phyloP scores from a whole-genome alignment of 2,329 filamentous ascomycete genomes.

The Monilinia laxa region DNA sequence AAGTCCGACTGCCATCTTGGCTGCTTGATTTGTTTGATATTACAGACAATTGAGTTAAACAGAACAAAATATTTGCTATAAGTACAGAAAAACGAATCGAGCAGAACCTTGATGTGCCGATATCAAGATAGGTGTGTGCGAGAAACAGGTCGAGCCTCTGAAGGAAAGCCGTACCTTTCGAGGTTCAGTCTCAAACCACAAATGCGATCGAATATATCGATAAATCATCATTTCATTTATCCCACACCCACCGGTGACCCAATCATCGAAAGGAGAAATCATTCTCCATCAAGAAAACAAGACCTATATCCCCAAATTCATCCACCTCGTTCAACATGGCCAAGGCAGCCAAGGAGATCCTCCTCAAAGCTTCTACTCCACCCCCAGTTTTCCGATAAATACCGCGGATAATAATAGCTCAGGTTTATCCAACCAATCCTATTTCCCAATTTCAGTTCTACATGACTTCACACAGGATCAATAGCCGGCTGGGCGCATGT shows the following conservation, averaged over 20 bases:
- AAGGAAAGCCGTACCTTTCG: background rate
- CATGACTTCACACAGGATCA: background rate
- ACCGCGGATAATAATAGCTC: background rate
- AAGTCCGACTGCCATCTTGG: conserved; percentile 9
- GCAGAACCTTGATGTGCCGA: background rate
- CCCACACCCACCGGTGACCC: too few relatives aligned
- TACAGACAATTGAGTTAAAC: background rate
- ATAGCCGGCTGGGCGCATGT: conserved; percentile 3
- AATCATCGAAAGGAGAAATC: background rate
- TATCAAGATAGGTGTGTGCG: background rate
- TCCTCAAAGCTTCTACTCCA: conserved; percentile 3
- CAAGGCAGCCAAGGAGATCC: background rate
- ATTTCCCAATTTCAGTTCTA: background rate
- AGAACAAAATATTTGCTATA: background rate
- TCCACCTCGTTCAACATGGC: background rate
- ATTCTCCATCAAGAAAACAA: conserved; percentile 6
- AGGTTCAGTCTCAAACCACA: background rate
- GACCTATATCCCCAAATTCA: background rate
- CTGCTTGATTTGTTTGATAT: background rate
- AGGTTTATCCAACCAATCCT: conserved; percentile 3
- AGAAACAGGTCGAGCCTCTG: background rate
- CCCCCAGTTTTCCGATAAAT: conserved; percentile 10
- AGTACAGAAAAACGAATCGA: background rate
- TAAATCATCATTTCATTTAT: conserved; percentile 9
- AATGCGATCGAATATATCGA: background rate